These are phyloP conservation scores for Pestalotiopsis sp. DNA, from an alignment of 2,329 filamentous ascomycete species.

Conservation along the genomic window DNA sequence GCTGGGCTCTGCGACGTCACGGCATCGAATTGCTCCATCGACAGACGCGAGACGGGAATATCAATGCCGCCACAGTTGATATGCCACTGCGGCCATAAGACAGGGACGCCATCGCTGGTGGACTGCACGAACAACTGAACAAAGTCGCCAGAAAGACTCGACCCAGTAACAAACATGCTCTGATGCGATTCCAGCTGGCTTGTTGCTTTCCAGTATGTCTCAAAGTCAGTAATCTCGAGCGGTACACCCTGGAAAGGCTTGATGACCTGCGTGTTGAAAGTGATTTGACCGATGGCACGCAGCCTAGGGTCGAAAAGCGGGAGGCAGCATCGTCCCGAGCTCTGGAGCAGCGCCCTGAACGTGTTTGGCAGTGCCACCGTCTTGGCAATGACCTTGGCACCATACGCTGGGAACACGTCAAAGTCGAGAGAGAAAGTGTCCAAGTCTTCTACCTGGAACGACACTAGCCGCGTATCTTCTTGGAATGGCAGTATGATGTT, in stretches of 20 bases:
- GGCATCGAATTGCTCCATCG: constrained; percentile 70
- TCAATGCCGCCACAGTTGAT: constrained; percentile 76
- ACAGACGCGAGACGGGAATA: constrained; percentile 80
- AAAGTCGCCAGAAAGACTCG: constrained; percentile 94
- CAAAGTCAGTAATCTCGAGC: constrained; percentile 95
- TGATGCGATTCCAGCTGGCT: constrained; percentile 87
- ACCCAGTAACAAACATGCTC: constrained; percentile 88
- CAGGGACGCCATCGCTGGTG: constrained; percentile 83
- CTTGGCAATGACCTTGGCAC: constrained; percentile 95
- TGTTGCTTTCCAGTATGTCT: constrained; percentile 99
- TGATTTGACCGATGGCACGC: constrained; percentile 89
- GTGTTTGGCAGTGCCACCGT: constrained; percentile 88
- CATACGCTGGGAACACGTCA: constrained; percentile 96
- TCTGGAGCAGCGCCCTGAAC: constrained; percentile 76
- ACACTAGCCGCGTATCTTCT: constrained; percentile 90
- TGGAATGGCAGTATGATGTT: constrained; percentile 95
- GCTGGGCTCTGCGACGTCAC: constrained; percentile 48
- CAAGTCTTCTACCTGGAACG: constrained; percentile 93
- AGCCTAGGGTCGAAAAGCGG: constrained; percentile 92
- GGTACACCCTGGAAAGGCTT: constrained; percentile 93
- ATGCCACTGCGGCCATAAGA: constrained; percentile 86
- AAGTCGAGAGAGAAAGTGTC: constrained; percentile 95
- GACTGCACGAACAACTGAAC: constrained; percentile 89
- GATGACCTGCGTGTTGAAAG: constrained; percentile 93
- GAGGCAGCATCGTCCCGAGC: constrained; percentile 78